Evolutionary conservation across 345 rosid species (phyloP).

Genomic region (Heritiera fomes): DNA sequence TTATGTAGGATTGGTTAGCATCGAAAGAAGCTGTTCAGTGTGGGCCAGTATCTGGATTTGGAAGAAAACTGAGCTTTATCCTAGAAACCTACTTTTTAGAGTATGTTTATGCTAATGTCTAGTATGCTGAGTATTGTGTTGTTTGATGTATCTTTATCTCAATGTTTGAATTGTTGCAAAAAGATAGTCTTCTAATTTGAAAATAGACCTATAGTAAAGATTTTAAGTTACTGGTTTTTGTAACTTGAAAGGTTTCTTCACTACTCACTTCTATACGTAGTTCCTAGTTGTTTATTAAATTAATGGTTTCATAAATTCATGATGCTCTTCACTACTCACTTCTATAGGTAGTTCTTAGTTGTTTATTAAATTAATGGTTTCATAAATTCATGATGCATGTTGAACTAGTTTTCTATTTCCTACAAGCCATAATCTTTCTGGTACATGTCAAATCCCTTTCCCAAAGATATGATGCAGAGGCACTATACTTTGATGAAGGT

Average conservation of each 20-base stretch:
- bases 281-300: too few species aligned
- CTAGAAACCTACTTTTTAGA: slow-evolving; percentile 55
- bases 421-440: slow-evolving; percentile 24
- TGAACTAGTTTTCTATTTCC: neutral
- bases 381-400: neutral
- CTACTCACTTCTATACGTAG: neutral
- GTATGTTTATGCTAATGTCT: slow-evolving; percentile 42
- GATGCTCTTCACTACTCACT: neutral
- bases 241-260: slow-evolving; percentile 4
- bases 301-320: too few species aligned
- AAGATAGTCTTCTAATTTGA: neutral
- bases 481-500: slow-evolving; percentile 70
- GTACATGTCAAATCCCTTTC: slow-evolving; percentile 15
- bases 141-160: neutral
- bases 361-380: too few species aligned
- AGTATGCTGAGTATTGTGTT: neutral
- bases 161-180: neutral
- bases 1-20: slow-evolving; percentile 61
- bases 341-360: too few species aligned
- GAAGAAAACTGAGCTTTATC: slow-evolving; percentile 21
- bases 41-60: slow-evolving; percentile 57
- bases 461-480: slow-evolving; percentile 61
- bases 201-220: neutral
- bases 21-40: slow-evolving; percentile 60
- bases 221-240: neutral